Evolutionary conservation across 345 rosid species (phyloP).

Genomic region (Murraya paniculata): DNA sequence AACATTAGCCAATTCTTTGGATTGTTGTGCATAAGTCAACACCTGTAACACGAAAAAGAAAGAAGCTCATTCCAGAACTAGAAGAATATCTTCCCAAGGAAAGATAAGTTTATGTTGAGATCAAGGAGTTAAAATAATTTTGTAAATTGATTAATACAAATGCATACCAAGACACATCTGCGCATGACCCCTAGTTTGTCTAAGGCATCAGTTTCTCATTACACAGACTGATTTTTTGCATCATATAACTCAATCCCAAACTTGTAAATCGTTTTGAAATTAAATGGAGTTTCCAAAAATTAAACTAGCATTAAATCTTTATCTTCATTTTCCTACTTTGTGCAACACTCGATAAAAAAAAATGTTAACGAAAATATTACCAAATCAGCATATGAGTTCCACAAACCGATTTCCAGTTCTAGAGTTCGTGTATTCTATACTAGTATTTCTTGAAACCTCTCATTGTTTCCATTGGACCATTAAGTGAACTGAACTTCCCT

Average conservation of each 20-base stretch:
- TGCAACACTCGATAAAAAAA: not conserved
- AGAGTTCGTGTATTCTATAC: not conserved
- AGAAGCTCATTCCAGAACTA: not conserved
- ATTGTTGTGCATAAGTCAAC: constrained; percentile 75
- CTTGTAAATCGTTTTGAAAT: too few relatives aligned
- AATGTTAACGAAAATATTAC: too few relatives aligned
- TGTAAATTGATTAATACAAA: not conserved
- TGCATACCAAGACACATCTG: not conserved
- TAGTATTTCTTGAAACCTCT: not conserved
- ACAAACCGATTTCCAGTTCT: not conserved
- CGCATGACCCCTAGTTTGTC: not conserved
- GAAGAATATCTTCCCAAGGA: not conserved
- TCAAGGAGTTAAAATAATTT: not conserved
- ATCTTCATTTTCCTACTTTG: not conserved
- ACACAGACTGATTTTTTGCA: not conserved
- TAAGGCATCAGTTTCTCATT: not conserved
- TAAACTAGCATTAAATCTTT: not conserved
- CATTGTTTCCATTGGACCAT: not conserved
- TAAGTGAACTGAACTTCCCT: not conserved
- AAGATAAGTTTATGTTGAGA: not conserved
- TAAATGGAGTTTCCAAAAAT: not conserved
- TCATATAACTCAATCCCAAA: not conserved
- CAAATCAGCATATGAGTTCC: not conserved
- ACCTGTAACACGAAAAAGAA: constrained; percentile 39
- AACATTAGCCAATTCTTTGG: constrained; percentile 70